These are phyloP conservation scores for Bidens hawaiensis DNA, from an alignment of 140 eudicot genomes.

Conservation along the genomic window DNA sequence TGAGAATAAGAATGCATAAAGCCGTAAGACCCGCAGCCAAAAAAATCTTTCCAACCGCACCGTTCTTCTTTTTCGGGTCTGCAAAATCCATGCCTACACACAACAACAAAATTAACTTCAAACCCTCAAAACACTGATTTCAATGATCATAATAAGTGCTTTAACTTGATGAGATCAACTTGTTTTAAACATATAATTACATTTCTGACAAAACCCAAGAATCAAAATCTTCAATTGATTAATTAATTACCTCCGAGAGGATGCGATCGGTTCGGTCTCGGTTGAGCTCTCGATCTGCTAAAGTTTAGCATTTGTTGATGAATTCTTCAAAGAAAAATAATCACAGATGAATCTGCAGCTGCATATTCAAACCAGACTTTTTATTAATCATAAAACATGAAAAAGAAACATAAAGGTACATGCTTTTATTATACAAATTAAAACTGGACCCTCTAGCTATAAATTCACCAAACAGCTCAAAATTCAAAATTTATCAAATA, in stretches of 20 bases:
- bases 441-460: slow-evolving; percentile 22
- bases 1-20: slow-evolving; percentile 71
- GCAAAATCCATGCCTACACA: slow-evolving; percentile 67
- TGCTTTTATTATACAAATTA: neutral
- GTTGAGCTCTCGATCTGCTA: slow-evolving; percentile 58
- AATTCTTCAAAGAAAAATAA: slow-evolving; percentile 3
- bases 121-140: neutral
- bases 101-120: neutral
- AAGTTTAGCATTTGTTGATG: slow-evolving; percentile 57
- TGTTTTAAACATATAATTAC: no score
- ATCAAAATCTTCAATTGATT: neutral
- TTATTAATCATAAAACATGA: neutral
- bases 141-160: no score
- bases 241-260: slow-evolving; percentile 51
- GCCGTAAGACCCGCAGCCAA: slow-evolving; percentile 65
- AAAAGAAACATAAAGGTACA: slow-evolving; percentile 14
- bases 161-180: no score
- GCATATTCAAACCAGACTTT: slow-evolving; percentile 1
- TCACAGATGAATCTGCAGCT: slow-evolving; percentile 1
- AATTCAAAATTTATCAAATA: neutral
- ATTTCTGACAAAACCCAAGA: no score
- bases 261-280: slow-evolving; percentile 59
- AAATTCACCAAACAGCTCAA: neutral
- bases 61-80: slow-evolving; percentile 71
- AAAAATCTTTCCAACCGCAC: slow-evolving; percentile 52